Conservation (phyloP, 179 eudicot genomes). For the Spinacia oleracea region DNA sequence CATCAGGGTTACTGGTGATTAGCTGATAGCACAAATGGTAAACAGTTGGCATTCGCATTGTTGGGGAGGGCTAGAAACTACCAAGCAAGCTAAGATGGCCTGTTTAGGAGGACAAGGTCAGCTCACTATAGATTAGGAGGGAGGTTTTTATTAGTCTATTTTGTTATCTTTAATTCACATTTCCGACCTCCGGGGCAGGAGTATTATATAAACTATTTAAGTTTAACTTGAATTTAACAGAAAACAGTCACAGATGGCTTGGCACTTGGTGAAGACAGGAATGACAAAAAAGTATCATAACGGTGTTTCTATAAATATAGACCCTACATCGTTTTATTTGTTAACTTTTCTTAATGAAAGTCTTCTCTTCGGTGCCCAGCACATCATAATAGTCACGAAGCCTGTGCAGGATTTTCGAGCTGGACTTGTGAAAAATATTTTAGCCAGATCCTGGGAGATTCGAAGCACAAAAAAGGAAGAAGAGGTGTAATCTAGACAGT, state of each 20-base stretch:
- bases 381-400: neutral
- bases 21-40: neutral
- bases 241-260: too few relatives aligned
- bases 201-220: too few relatives aligned
- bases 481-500: neutral
- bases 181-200: too few relatives aligned
- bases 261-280: too few relatives aligned
- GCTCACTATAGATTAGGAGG: neutral
- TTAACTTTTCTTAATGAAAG: neutral
- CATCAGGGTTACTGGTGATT: neutral
- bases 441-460: neutral
- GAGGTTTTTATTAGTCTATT: neutral
- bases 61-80: too few relatives aligned
- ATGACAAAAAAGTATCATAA: too few relatives aligned
- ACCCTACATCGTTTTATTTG: neutral
- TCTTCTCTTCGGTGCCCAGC: neutral
- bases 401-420: neutral
- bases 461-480: conserved; percentile 12
- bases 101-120: neutral
- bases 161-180: neutral
- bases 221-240: neutral
- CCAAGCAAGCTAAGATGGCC: neutral
- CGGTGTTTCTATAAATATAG: neutral
- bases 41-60: neutral
- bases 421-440: neutral